Evolutionary conservation across 2,329 filamentous ascomycete genomes (phyloP).

Genomic region (Aspergillus quadricinctus): DNA sequence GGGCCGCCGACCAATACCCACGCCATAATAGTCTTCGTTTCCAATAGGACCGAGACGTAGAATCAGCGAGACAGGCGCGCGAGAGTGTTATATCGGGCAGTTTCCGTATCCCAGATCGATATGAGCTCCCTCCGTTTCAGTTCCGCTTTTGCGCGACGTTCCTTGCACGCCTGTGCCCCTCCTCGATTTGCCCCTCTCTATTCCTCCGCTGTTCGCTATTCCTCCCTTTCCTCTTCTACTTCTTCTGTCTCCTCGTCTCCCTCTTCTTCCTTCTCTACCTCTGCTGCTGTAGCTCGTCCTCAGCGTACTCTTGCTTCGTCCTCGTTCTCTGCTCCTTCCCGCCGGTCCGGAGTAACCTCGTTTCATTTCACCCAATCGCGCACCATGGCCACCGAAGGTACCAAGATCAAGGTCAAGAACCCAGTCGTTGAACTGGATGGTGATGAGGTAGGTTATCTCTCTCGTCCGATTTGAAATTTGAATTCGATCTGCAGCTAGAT

Average conservation of each 20-base stretch:
- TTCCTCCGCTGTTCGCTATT: slow-evolving; percentile 20
- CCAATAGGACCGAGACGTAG: background rate
- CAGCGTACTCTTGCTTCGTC: slow-evolving; percentile 22
- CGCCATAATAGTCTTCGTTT: background rate
- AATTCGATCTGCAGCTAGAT: background rate
- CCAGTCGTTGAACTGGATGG: slow-evolving; percentile 97
- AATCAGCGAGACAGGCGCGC: background rate
- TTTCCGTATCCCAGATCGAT: slow-evolving; percentile 13
- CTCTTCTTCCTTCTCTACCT: slow-evolving; percentile 24
- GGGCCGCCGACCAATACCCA: slow-evolving; percentile 2
- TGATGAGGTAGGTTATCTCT: slow-evolving; percentile 49
- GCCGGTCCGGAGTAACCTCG: slow-evolving; percentile 27
- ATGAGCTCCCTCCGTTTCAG: slow-evolving; percentile 36
- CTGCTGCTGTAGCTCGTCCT: slow-evolving; percentile 21
- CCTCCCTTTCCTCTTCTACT: slow-evolving; percentile 11
- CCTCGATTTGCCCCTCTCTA: slow-evolving; percentile 27
- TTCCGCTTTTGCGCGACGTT: slow-evolving; percentile 38
- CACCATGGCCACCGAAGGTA: slow-evolving; percentile 46
- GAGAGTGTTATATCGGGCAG: slow-evolving; percentile 6
- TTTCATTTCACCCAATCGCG: slow-evolving; percentile 35
- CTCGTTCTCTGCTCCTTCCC: slow-evolving; percentile 22
- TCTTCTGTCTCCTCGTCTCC: slow-evolving; percentile 21
- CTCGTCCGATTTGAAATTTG: background rate
- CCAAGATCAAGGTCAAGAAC: slow-evolving; percentile 99
- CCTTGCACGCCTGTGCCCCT: slow-evolving; percentile 20